A percentile compares a stretch with the other conserved stretches of the same genome.
These are phyloP conservation scores for Solanum piurae DNA, from an alignment of 257 asterid genomes.

Conservation along the genomic window DNA sequence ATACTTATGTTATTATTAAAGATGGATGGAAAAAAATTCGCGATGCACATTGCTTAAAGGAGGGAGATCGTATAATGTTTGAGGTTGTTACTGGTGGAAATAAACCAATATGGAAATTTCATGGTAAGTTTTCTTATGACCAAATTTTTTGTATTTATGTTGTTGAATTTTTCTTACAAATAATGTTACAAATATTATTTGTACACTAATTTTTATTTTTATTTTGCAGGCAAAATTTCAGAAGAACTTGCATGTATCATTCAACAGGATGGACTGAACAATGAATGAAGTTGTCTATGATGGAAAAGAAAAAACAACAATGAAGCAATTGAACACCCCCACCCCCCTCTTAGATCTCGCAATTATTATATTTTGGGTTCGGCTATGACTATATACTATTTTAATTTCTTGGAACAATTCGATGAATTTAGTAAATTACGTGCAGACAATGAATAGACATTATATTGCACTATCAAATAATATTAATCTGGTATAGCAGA, in stretches of 20 bases:
- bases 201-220: not conserved
- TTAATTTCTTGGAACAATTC: not conserved
- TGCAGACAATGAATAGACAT: not conserved
- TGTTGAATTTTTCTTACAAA: not conserved
- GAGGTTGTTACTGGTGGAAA: not conserved
- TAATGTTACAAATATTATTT: no score
- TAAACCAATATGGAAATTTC: not conserved
- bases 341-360: not conserved
- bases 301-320: not conserved
- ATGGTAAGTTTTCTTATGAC: not conserved
- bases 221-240: not conserved
- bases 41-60: not conserved
- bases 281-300: not conserved
- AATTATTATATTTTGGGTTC: not conserved
- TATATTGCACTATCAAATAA: no score
- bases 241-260: not conserved
- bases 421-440: not conserved
- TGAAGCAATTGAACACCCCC: not conserved
- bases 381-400: not conserved
- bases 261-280: not conserved
- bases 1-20: not conserved
- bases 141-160: not conserved
- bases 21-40: not conserved
- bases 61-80: not conserved
- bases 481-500: no score